These are phyloP conservation scores for Pseudoturritis turrita DNA, from an alignment of 345 rosid species.

Conservation along the genomic window DNA sequence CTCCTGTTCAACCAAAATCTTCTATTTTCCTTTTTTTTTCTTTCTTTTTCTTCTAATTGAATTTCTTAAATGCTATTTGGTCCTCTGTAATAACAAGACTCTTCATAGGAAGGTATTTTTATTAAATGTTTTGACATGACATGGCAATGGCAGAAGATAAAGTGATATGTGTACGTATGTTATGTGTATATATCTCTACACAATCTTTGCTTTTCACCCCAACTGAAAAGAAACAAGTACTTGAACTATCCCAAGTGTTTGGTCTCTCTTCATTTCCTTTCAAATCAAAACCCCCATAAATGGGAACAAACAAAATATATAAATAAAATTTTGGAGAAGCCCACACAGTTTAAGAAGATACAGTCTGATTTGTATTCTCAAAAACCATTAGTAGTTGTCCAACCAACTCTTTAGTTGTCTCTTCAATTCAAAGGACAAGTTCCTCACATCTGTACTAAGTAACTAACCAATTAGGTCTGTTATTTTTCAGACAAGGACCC, in stretches of 20 bases:
- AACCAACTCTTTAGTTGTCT: conserved; percentile 22
- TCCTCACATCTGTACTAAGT: conserved; percentile 17
- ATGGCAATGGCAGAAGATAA: conserved; percentile 26
- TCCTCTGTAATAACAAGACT: conserved; percentile 27
- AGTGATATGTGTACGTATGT: conserved; percentile 20
- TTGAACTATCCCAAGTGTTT: conserved; percentile 21
- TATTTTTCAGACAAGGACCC: neutral
- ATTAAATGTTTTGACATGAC: conserved; percentile 32
- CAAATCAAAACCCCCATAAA: conserved; percentile 17
- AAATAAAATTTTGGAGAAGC: neutral
- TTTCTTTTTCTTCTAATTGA: neutral
- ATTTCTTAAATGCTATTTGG: conserved; percentile 24
- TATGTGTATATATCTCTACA: conserved; percentile 13
- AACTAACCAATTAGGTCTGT: conserved; percentile 13
- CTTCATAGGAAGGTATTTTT: conserved; percentile 30
- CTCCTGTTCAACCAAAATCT: conserved; percentile 4
- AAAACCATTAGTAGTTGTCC: neutral
- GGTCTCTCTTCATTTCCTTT: conserved; percentile 21
- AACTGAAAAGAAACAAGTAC: conserved; percentile 25
- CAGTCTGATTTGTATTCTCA: neutral
- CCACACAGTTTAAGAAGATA: neutral
- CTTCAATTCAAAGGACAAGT: conserved; percentile 11
- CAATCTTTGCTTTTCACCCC: conserved; percentile 17
- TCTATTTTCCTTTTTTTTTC: neutral
- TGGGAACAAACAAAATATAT: neutral